Evolutionary conservation across 2,329 filamentous ascomycete genomes (phyloP).

Genomic region (Akanthomyces uredinophilus): DNA sequence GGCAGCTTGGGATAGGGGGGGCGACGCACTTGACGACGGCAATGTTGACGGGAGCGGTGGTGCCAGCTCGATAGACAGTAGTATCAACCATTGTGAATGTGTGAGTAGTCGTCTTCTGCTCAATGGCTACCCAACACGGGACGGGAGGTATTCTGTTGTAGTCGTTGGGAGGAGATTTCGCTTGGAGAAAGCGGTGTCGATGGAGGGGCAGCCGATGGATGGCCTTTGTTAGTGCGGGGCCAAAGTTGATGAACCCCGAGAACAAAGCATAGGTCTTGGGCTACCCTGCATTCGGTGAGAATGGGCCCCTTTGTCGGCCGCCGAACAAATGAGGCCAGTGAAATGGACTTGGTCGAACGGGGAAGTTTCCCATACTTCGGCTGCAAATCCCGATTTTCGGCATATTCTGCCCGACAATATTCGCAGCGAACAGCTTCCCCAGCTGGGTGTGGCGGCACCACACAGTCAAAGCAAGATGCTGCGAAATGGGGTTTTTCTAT

Average conservation of each 20-base stretch:
- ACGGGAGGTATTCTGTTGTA: neutral
- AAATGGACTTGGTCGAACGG: too few species aligned
- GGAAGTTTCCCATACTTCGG: too few species aligned
- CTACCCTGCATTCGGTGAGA: neutral
- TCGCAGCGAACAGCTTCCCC: too few species aligned
- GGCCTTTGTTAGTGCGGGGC: neutral
- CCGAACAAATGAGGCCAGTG: too few species aligned
- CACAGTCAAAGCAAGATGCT: too few species aligned
- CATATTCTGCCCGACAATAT: too few species aligned
- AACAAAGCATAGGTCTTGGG: neutral
- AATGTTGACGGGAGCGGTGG: slow-evolving; percentile 96
- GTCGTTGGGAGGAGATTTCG: neutral
- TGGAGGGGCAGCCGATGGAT: slow-evolving; percentile 4
- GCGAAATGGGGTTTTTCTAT: too few species aligned
- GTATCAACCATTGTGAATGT: slow-evolving; percentile 40
- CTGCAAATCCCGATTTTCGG: too few species aligned
- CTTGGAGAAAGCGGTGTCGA: slow-evolving; percentile 11
- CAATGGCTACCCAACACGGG: neutral
- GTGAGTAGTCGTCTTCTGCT: neutral
- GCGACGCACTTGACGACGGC: slow-evolving; percentile 80
- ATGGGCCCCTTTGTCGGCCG: too few species aligned
- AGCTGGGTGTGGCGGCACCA: too few species aligned
- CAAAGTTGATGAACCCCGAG: neutral
- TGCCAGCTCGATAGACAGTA: slow-evolving; percentile 82
- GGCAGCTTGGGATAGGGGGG: neutral